These are phyloP conservation scores for Stentor coeruleus DNA, from an alignment of 73 alveolate genomes.

Conservation along the genomic window DNA sequence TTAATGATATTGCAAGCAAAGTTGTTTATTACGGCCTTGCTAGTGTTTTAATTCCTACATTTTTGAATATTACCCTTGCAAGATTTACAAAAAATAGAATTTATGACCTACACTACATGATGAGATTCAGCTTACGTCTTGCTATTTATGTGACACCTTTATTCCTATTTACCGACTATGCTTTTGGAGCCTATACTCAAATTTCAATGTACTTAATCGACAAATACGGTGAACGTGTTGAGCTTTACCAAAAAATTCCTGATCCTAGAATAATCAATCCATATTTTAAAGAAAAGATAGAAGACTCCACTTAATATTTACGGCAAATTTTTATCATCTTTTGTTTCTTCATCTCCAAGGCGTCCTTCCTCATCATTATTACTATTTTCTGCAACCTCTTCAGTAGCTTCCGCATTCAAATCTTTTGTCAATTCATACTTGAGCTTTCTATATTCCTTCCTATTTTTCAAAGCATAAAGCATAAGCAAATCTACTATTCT, in stretches of 20 bases:
- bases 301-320: no score
- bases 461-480: not conserved
- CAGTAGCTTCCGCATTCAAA: not conserved
- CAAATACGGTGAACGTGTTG: not conserved
- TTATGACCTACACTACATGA: not conserved
- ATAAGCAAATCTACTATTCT: conserved; percentile 12
- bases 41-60: not conserved
- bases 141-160: not conserved
- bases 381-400: not conserved
- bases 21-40: not conserved
- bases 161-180: not conserved
- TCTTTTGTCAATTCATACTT: not conserved
- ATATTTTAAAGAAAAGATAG: not conserved
- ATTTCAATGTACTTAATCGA: not conserved
- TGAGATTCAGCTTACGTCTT: not conserved
- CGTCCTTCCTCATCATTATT: not conserved
- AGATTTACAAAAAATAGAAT: not conserved
- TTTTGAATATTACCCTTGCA: not conserved
- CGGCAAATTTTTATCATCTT: not conserved
- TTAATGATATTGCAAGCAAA: not conserved
- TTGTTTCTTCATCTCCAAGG: not conserved
- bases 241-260: not conserved
- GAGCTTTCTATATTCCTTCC: not conserved
- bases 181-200: not conserved
- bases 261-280: not conserved